Base-by-base conservation (phyloP, 2,329 filamentous ascomycete species). In the Sporothrix euskadiensis region DNA sequence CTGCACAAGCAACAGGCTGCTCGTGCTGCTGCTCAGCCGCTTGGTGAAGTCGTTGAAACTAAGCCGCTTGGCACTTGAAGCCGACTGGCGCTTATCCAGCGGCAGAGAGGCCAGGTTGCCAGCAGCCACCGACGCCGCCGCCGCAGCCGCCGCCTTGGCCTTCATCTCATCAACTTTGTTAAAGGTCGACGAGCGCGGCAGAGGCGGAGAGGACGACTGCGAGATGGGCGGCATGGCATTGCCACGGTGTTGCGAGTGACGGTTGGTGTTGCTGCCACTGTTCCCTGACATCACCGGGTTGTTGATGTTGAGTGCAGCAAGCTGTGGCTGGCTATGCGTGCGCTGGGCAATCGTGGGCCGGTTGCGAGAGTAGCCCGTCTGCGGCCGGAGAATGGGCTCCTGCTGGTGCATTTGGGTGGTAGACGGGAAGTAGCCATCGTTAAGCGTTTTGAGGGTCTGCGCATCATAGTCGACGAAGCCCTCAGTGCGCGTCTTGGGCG, bases 31-130 rank as follows among this genome's bases (percentile, higher is more conserved):
- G 77, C 87, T 90, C 71, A 90, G 79, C 75, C 87, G 83, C 79
- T 87, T 88, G 65, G 87, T 86, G 75, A 89, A 88, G 71, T 91
- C 88, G 76, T 84, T 87, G 76, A 90, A 89, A 81, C 87, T 89
- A 72, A 89, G 83, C 74, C 87, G 84, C 81, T 89, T 90, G 65
- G 82, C 81, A 78, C 86, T 88, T 12, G 85, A 86, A 56, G 82
- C 82, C 39, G 88, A 89, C 66, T 83, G 82, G 44, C 86, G 85
- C 76, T 87, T 87, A 85, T 26, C 74, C 73, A n/a, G 71, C 56
- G 74, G 73, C 74, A 66, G 14, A 1, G 65, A 52, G 16, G 47
- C 59, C 47, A 22, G 8, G 30, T n/a, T 47, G 39, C 71, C 22
- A 4, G 72, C 12, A 77, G 12, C 32, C 47, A 78, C 52, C 1